Evolutionary conservation across 345 rosid species (phyloP).

Genomic region (Trapa incisa): DNA sequence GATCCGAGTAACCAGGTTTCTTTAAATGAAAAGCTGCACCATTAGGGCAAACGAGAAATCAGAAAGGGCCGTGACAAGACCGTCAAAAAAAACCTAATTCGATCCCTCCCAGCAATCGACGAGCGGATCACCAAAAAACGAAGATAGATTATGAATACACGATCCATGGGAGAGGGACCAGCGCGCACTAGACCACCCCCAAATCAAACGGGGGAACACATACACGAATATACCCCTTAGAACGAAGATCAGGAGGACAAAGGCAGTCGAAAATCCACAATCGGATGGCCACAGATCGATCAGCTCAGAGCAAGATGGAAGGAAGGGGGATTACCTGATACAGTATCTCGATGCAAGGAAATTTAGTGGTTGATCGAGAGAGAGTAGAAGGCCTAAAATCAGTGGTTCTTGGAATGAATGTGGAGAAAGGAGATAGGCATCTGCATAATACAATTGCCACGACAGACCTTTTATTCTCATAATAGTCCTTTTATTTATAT

Average conservation of each 20-base stretch:
- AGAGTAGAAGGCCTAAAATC: not conserved
- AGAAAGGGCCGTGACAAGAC: not conserved
- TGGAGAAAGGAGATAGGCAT: not conserved
- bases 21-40: conserved; percentile 24
- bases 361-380: not conserved
- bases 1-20: conserved; percentile 27
- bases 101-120: not conserved
- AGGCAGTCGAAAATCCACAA: not conserved
- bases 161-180: not conserved
- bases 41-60: not conserved
- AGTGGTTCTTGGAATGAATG: not conserved
- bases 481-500: too few species aligned
- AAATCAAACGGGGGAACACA: not conserved
- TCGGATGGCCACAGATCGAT: not conserved
- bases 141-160: not conserved
- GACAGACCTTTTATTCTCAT: too few species aligned
- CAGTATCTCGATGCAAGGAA: not conserved
- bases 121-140: not conserved
- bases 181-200: not conserved
- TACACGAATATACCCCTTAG: not conserved
- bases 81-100: not conserved
- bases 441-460: too few species aligned
- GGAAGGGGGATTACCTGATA: not conserved
- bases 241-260: not conserved
- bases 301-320: not conserved